Evolutionary conservation across 257 asterid species (phyloP), one percentile per base, ranked within the genome.

Genomic region (Nicotiana otophora): DNA sequence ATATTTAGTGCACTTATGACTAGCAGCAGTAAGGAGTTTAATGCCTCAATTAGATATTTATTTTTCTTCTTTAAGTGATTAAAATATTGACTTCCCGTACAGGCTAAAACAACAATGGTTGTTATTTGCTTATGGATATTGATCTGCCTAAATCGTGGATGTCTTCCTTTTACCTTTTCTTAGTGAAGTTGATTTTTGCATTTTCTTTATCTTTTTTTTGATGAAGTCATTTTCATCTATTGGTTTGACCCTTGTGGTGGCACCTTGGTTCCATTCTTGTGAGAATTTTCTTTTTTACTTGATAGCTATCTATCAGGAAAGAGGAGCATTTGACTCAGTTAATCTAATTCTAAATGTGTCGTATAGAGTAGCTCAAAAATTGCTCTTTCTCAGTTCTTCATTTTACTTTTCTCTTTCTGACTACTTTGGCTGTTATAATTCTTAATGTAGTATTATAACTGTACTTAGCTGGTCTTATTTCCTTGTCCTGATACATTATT

Each of bases 281-380:
- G 46, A 9, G 46, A 28, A 75, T 19, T 75, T 28, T 28, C 62
- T 28, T 34, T 16, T 75, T 67, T 48, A 75, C 63, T 28, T 28
- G 46, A 75, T 28, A 46, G 14, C n/a, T 48, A 75, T 75, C 42
- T 51, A 16, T 63, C 64, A 51, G 63, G 20, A 23, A 26, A 7
- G 46, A 42, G 80, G 63, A 75, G 80, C 80, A 39, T 75, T 51
- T 5, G 80, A 28, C 64, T 51, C 53, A 9, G 80, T 75, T 75
- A 26, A 75, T 75, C 42, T 64, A 36, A 23, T 26, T 11, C 54
- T 17, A 51, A 51, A n/a, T 10, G 33, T 70, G 33, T n/a, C 10
- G 77, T 11, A 46, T 23, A 70, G 60, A 46, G 78, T 74, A 48
- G 62, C 79, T 74, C 39, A 46, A 12, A 20, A 48, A 48, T 74